Conservation (phyloP, 768 basidiomycete genomes). For the Xerocomellus amylosporus region DNA sequence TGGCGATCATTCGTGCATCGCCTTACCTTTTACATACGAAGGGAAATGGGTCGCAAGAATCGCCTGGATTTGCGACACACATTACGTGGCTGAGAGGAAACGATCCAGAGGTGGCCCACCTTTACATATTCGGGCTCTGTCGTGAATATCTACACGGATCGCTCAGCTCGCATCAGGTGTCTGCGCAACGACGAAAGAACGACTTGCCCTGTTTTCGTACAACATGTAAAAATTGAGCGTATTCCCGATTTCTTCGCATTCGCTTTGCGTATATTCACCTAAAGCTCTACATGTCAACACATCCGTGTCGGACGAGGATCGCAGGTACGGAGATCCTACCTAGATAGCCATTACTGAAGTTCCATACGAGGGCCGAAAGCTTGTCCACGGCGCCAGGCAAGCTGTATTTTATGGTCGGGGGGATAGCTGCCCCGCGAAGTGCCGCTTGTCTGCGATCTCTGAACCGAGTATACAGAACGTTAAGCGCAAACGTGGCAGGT, state of each 20-base stretch:
- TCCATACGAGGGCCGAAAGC: constrained; percentile 36
- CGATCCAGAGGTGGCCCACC: constrained; percentile 15
- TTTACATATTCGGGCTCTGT: constrained; percentile 41
- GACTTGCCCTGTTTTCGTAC: constrained; percentile 28
- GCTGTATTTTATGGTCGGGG: constrained; percentile 38
- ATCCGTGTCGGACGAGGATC: neutral
- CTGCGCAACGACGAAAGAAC: neutral
- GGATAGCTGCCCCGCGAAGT: constrained; percentile 44
- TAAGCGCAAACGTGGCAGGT: constrained; percentile 17
- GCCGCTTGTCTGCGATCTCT: constrained; percentile 43
- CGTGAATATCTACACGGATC: constrained; percentile 33
- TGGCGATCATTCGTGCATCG: neutral
- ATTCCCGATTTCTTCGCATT: constrained; percentile 21
- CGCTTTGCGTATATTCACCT: constrained; percentile 14
- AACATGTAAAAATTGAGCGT: constrained; percentile 23
- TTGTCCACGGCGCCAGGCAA: constrained; percentile 48
- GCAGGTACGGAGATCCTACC: constrained; percentile 31
- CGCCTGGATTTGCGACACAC: constrained; percentile 22
- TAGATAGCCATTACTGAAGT: constrained; percentile 46
- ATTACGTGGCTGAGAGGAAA: neutral
- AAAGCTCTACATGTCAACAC: neutral
- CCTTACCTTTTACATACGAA: constrained; percentile 36
- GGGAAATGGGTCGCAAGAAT: constrained; percentile 38
- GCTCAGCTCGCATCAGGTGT: neutral
- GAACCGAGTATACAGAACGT: constrained; percentile 42